Conservation (phyloP, 2,329 filamentous ascomycete genomes). For the Colletotrichum sojae region DNA sequence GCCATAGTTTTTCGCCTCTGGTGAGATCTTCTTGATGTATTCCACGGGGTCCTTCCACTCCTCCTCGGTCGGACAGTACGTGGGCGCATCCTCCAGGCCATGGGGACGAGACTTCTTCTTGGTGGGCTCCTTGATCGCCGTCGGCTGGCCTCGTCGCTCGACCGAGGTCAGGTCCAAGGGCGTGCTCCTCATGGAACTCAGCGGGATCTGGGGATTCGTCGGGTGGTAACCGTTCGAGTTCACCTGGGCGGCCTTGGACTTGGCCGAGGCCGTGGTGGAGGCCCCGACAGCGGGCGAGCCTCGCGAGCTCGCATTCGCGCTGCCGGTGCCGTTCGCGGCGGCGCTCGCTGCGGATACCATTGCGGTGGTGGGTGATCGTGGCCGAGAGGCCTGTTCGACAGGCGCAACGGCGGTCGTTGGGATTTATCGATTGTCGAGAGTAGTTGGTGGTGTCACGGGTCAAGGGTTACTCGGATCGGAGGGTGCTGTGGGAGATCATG, state of each 20-base stretch:
- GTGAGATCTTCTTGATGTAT: constrained; percentile 92
- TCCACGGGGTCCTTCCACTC: constrained; percentile 96
- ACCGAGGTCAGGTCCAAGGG: constrained; percentile 90
- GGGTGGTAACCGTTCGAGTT: constrained; percentile 69
- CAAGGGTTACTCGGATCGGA: constrained; percentile 14
- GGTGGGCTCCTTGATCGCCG: constrained; percentile 80
- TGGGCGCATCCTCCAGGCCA: constrained; percentile 89
- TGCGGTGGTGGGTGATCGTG: constrained; percentile 35
- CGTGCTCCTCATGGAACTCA: constrained; percentile 69
- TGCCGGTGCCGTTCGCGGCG: constrained; percentile 52
- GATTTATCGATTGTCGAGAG: background rate
- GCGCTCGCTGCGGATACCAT: constrained; percentile 59
- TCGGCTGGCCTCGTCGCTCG: constrained; percentile 89
- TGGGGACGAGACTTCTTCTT: constrained; percentile 86
- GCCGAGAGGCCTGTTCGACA: constrained; percentile 15
- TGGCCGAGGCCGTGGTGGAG: constrained; percentile 54
- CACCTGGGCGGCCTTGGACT: constrained; percentile 65
- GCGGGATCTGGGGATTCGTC: constrained; percentile 63
- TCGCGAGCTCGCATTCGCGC: constrained; percentile 65
- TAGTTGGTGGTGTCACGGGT: constrained; percentile 23
- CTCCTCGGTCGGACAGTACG: constrained; percentile 89
- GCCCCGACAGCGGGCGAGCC: constrained; percentile 64
- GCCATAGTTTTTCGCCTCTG: constrained; percentile 88
- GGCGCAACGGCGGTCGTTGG: constrained; percentile 18
- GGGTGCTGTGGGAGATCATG: constrained; percentile 24